Evolutionary conservation across 148 eudicot genomes (phyloP), one percentile per base, ranked within the genome.

Genomic region (Vaccinium corymbosum): DNA sequence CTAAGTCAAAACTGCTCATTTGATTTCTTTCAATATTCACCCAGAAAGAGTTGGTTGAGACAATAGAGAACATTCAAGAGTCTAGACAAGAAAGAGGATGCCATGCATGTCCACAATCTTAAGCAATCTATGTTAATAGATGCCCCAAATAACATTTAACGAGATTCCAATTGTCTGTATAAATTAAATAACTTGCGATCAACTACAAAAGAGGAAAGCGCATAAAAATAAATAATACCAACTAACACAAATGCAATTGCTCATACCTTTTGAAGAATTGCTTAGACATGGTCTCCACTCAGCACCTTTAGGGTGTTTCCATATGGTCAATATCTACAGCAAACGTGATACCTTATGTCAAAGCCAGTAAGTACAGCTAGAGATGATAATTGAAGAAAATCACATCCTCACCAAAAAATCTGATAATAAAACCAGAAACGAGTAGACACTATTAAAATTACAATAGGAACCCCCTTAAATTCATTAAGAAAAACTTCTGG

Each of bases 241-340:
- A 78, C 27, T 38, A 85, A 11, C 8, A 52, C 50, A 10, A 52
- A 10, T 64, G 22, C 68, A 48, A 79, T 64, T 75, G 74, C 82
- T 76, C 87, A 80, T 92, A 97, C 99, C 98, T 97, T 84, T 91
- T 61, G 90, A 86, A 74, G 94, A 92, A 81, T 83, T 94, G 89
- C 91, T 92, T 85, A 91, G 86, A 87, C 99, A 97, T 17, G 99
- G 94, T 88, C 87, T 94, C 99, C 99, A 97, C 82, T 89, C 96
- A 81, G 96, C 94, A 86, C 91, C 86, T 93, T 90, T 94, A 86
- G 98, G 93, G 85, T 93, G 93, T 87, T 92, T 93, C 99, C 99
- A 97, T 87, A 97, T 92, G 32, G 97, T 93, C 77, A 90, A 90
- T 86, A 97, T 94, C 99, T 97, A 82, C 88, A 90, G 80, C 27